Evolutionary conservation across 2,329 filamentous ascomycete species (phyloP).

Genomic region (Apiospora marii): DNA sequence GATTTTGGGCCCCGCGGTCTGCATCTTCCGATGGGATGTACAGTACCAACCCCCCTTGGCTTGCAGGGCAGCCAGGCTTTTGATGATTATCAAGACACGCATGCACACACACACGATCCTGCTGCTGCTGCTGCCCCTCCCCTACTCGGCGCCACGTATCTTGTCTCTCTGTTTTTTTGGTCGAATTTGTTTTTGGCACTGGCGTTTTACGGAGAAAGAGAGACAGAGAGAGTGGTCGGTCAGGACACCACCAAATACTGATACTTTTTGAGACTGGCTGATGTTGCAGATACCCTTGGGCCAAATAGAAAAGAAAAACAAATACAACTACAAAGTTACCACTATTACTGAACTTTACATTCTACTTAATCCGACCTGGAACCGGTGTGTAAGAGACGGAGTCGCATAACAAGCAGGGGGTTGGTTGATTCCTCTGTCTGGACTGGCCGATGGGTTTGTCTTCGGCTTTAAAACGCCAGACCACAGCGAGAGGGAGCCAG

Average conservation of each 20-base stretch:
- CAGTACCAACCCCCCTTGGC: not conserved
- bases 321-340: conserved; percentile 6
- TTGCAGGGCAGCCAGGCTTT: not conserved
- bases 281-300: conserved; percentile 18
- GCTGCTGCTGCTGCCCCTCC: no score
- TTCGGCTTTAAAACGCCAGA: not conserved
- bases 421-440: not conserved
- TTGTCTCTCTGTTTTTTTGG: not conserved
- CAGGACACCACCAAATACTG: conserved; percentile 4
- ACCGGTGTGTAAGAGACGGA: not conserved
- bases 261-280: conserved; percentile 17
- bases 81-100: conserved; percentile 6
- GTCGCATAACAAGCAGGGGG: not conserved
- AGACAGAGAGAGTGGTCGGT: not conserved
- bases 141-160: not conserved
- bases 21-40: not conserved
- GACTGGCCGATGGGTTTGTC: not conserved
- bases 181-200: not conserved
- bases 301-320: conserved; percentile 6
- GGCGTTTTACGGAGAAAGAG: conserved; percentile 19
- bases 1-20: not conserved
- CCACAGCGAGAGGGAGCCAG: not conserved
- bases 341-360: not conserved
- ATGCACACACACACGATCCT: not conserved
- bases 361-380: not conserved